Evolutionary conservation across 352 stramenopile genomes (phyloP).

Genomic region (Phytophthora brassicae): DNA sequence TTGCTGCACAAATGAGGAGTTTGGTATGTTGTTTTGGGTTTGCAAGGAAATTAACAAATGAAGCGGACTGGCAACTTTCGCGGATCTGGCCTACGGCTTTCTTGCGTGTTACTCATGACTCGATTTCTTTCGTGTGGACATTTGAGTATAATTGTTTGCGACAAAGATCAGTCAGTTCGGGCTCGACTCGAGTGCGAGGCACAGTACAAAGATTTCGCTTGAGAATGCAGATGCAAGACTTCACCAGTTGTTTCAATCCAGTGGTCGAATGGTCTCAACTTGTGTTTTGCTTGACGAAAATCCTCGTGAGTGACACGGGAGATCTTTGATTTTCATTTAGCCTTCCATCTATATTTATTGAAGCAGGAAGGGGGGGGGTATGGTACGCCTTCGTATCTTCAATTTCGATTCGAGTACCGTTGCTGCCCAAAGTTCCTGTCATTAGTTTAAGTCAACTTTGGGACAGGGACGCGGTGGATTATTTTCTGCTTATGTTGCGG

Average conservation of each 20-base stretch:
- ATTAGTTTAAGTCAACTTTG: conserved; percentile 7
- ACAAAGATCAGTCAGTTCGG: too few species aligned
- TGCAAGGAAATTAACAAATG: conserved; percentile 22
- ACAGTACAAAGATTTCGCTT: neutral
- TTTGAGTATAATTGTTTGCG: neutral
- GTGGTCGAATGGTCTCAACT: neutral
- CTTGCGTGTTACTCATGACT: neutral
- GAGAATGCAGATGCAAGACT: neutral
- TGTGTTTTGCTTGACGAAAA: neutral
- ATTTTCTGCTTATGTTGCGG: conserved; percentile 1
- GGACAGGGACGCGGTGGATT: conserved; percentile 6
- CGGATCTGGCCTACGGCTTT: neutral
- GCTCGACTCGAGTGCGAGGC: neutral
- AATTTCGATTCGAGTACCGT: too few species aligned
- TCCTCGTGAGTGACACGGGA: too few species aligned
- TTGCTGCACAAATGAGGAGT: neutral
- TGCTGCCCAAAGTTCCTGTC: too few species aligned
- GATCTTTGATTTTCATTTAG: too few species aligned
- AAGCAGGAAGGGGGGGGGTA: too few species aligned
- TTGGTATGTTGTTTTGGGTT: conserved; percentile 6
- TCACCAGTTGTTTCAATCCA: neutral
- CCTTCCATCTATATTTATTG: too few species aligned
- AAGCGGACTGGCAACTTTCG: conserved; percentile 4
- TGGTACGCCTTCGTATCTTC: too few species aligned
- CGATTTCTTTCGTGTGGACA: neutral